These are phyloP conservation scores for Pelargonium fulgidum DNA, from an alignment of 441 rosid genomes.

Conservation along the genomic window DNA sequence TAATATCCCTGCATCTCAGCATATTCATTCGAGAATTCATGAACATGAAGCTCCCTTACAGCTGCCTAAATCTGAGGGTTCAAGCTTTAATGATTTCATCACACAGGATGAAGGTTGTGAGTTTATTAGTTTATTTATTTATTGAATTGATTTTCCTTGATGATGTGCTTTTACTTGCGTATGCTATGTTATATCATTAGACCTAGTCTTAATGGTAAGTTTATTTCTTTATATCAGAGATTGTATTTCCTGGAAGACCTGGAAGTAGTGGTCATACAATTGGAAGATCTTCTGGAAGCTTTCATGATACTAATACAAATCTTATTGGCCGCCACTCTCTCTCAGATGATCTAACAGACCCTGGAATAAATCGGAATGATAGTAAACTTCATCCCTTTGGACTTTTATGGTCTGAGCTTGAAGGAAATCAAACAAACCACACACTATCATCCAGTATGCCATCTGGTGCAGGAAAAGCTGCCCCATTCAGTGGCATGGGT, in stretches of 20 bases:
- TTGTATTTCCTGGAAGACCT: conserved; percentile 66
- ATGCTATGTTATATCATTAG: background rate
- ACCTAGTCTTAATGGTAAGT: background rate
- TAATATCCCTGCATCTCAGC: conserved; percentile 25
- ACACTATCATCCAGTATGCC: conserved; percentile 36
- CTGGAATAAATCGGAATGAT: conserved; percentile 44
- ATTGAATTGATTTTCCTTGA: no score
- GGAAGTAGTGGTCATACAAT: conserved; percentile 40
- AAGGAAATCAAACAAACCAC: conserved; percentile 38
- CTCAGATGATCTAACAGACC: conserved; percentile 33
- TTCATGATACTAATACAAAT: conserved; percentile 25
- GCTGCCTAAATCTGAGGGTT: conserved; percentile 34
- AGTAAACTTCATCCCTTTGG: conserved; percentile 73
- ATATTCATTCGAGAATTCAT: conserved; percentile 30
- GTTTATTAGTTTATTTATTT: conserved; percentile 9
- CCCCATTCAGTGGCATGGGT: conserved; percentile 17
- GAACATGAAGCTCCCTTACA: conserved; percentile 39
- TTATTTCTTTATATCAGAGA: conserved; percentile 36
- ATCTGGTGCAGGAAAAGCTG: conserved; percentile 21
- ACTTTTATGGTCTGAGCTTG: conserved; percentile 78
- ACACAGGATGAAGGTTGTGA: conserved; percentile 64
- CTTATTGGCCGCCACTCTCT: conserved; percentile 33
- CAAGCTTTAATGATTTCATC: conserved; percentile 40
- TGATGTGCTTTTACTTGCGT: background rate
- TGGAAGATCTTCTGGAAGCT: conserved; percentile 35